phyloP scores from a whole-genome alignment of 192 early-diverging fungal species.

The Rhizophagus sp. region DNA sequence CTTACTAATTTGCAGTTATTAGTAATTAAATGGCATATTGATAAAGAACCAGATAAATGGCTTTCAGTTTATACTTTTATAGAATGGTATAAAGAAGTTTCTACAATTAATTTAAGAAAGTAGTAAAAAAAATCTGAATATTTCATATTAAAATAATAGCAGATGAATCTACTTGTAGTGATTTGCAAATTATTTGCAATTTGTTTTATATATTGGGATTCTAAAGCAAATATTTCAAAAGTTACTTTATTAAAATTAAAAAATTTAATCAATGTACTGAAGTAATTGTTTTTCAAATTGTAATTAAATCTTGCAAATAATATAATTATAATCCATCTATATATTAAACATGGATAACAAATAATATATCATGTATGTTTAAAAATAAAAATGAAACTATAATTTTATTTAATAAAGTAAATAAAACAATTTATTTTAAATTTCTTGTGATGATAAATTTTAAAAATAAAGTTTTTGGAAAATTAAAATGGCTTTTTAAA shows the following conservation, averaged over 20 bases:
- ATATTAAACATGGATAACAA: not conserved
- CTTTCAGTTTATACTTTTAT: not conserved
- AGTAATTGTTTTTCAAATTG: not conserved
- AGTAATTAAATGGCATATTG: not conserved
- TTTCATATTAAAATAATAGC: not conserved
- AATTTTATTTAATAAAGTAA: conserved; percentile 6
- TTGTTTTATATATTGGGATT: conserved; percentile 7
- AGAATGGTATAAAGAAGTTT: not conserved
- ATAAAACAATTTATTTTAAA: not conserved
- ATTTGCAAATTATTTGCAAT: not conserved
- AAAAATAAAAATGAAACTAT: not conserved
- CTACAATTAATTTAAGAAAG: not conserved
- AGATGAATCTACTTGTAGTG: not conserved
- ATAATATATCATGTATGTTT: not conserved
- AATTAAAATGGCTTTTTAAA: not conserved
- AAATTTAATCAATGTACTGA: not conserved
- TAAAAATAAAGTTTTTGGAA: not conserved
- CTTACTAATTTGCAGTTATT: not conserved
- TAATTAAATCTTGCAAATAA: not conserved
- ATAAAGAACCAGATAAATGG: conserved; percentile 1
- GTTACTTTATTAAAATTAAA: not conserved
- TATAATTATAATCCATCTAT: not conserved
- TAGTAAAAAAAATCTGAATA: not conserved
- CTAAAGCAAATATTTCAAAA: not conserved
- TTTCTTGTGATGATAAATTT: conserved; percentile 5